phyloP scores from a whole-genome alignment of 345 rosid species.

The Linum usitatissimum region DNA sequence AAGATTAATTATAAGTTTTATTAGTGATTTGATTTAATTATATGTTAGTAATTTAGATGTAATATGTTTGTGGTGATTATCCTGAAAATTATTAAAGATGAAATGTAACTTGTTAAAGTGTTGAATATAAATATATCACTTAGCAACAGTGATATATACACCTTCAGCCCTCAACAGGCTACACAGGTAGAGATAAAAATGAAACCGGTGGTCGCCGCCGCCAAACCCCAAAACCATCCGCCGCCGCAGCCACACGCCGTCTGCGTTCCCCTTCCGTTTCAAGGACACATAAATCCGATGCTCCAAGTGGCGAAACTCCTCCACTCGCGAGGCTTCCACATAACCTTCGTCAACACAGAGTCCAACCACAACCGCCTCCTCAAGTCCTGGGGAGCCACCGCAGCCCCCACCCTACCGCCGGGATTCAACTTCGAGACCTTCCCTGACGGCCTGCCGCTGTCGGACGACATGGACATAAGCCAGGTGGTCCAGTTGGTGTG shows the following conservation, averaged over 20 bases:
- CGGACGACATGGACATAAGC: constrained; percentile 13
- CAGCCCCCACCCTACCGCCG: background rate
- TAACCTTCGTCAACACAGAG: background rate
- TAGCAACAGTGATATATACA: no score
- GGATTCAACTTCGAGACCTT: constrained; percentile 25
- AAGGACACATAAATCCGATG: background rate
- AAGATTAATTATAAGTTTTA: no score
- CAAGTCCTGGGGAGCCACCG: constrained; percentile 13
- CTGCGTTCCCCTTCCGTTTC: background rate
- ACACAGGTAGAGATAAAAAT: no score
- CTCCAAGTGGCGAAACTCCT: background rate
- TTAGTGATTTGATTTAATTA: no score
- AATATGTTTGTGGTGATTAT: no score
- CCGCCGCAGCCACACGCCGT: background rate
- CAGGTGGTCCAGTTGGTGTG: constrained; percentile 8
- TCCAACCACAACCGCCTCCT: constrained; percentile 11
- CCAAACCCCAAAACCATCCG: no score
- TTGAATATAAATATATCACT: no score
- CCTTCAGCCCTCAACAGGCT: no score
- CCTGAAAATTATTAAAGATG: no score
- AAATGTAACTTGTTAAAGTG: no score
- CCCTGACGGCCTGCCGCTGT: constrained; percentile 23
- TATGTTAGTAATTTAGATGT: no score
- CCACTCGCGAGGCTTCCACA: background rate
- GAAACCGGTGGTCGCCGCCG: no score